phyloP scores from a whole-genome alignment of 23 red algal species.

The Agarophyton chilense region DNA sequence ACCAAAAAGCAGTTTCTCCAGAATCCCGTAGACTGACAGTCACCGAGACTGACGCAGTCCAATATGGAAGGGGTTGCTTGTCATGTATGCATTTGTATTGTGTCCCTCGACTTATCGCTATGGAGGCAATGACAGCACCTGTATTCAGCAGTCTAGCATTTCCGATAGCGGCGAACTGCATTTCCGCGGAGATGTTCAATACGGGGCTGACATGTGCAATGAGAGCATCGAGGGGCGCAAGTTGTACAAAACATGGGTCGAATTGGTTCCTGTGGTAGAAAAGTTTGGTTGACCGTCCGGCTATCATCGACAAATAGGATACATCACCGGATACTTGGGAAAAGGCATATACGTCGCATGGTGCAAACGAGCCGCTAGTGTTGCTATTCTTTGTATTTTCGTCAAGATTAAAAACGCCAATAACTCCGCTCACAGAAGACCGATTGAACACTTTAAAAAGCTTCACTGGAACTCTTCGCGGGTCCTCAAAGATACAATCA shows the following conservation, averaged over 20 bases:
- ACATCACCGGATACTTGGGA: background rate
- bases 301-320: conserved; percentile 10
- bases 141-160: conserved; percentile 38
- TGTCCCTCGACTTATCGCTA: conserved; percentile 4
- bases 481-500: conserved; percentile 58
- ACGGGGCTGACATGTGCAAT: conserved; percentile 51
- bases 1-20: conserved; percentile 30
- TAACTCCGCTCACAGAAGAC: conserved; percentile 7
- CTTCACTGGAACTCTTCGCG: background rate
- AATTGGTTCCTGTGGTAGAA: conserved; percentile 9
- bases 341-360: conserved; percentile 33
- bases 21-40: conserved; percentile 5
- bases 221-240: conserved; percentile 7
- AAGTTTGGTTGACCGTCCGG: background rate
- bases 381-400: background rate
- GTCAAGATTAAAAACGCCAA: conserved; percentile 58
- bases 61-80: background rate
- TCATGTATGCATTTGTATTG: background rate
- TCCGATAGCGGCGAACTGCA: conserved; percentile 29
- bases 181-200: background rate
- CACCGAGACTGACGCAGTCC: background rate
- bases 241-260: background rate
- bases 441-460: conserved; percentile 67
- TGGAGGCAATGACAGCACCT: conserved; percentile 20
- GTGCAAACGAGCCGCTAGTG: conserved; percentile 8